Evolutionary conservation across 2,329 filamentous ascomycete genomes (phyloP), one percentile per base, ranked within the genome.

Genomic region (Paraconiothyrium sp.): DNA sequence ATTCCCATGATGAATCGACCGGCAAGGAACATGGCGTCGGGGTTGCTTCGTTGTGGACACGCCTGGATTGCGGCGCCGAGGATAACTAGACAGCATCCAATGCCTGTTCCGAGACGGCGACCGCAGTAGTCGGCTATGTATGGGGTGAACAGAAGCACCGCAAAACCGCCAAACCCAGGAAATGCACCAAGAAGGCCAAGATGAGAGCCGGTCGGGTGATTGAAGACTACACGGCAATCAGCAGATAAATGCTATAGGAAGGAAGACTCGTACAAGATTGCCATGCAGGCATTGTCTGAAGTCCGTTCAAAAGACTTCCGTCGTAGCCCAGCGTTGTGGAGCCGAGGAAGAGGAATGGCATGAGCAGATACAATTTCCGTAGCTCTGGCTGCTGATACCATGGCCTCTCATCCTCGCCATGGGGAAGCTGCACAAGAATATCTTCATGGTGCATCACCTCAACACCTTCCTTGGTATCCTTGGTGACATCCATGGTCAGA

Each of bases 61-160:
- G 78, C 78, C 65, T 85, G 82, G 44, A 87, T 67, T 43, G 83
- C 78, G 13, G 83, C 80, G 20, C 83, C 84, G 44, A 84, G 62
- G 16, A 86, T 69, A 16, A 87, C 82, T 51, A 85, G 76, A 3
- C 82, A 51, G 59, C 81, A 84, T 9, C 84, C 86, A 47, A 84
- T 77, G 63, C 85, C 85, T 64, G 87, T 87, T 59, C 84, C 84
- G 50, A 80, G 74, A 35, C 83, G 78, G 60, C 85, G 80, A 39
- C 85, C 86, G 22, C 69, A 69, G 5, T 69, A 67, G 54, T 76
- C 72, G 22, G 70, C 70, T 34, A 75, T 65, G 59, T 73, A 73
- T 9, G 71, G 70, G n/a, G 70, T 75, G 60, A 75, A 75, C n/a
- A 82, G 80, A 57, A 83, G 81, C 3, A 81, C 82, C 2, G 79